Evolutionary conservation across 345 rosid species (phyloP), one percentile per base, ranked within the genome.

Genomic region (Aquilaria yunnanensis): DNA sequence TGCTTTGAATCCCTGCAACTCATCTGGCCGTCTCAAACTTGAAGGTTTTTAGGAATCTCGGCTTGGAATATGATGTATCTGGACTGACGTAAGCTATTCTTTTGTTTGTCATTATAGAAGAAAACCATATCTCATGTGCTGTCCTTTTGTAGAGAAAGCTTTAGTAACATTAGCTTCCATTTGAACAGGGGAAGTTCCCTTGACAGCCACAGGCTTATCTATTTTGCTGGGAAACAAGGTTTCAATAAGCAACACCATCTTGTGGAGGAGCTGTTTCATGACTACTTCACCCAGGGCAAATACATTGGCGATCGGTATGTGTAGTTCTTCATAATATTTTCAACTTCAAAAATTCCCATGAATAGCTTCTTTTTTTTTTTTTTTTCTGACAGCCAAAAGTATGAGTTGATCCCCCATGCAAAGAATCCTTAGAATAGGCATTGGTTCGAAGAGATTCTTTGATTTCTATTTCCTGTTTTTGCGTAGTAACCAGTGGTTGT

Each of bases 131-230:
- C 30, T 29, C 12, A 6, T 50, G 60, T 0, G 33, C 32, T 14
- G 29, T 31, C 46, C 46, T 66, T 2, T 29, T 57, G 62, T 54
- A 51, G 37, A 29, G 34, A 41, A 47, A 58, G 49, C 45, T 61
- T 55, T 32, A 49, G 48, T 65, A 45, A 72, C 23, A 32, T 33
- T 63, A 12, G 60, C 62, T 49, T 61, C 56, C 32, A 49, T 57
- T 47, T 70, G 34, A 33, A 56, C 82, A 93, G 97, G 69, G 98
- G 97, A 56, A 85, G 58, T 61, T 80, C 90, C 48, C 43, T 89
- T 47, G 98, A 93, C 62, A 93, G 98, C 76, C 97, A 93, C 73
- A 84, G 96, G 82, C 86, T 90, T 71, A 77, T 88, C 63, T 74
- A 81, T 75, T 83, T 79, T 61, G 82, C 91, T 12, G 94, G 94